Evolutionary conservation across 1,139 yeast genomes (phyloP).

Genomic region (Hyphopichia fennica): DNA sequence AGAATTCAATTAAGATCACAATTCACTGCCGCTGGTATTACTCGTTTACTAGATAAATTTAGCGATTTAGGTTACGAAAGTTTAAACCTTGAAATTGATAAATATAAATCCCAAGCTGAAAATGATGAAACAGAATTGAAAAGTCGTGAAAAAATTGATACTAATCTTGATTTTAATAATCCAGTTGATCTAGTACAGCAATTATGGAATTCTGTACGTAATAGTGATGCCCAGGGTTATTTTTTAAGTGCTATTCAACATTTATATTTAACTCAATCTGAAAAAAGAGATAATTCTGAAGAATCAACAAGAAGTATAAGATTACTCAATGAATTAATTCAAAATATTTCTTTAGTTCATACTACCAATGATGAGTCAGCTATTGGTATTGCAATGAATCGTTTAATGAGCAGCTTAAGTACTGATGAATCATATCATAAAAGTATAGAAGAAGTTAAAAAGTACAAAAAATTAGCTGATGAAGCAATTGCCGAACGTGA

Average conservation of each 20-base stretch:
- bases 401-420: constrained; percentile 72
- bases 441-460: constrained; percentile 73
- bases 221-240: constrained; percentile 71
- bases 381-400: constrained; percentile 79
- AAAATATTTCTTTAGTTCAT: constrained; percentile 71
- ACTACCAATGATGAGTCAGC: constrained; percentile 71
- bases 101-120: constrained; percentile 65
- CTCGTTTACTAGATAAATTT: constrained; percentile 61
- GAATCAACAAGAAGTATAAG: constrained; percentile 68
- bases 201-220: constrained; percentile 69
- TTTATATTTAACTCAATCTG: constrained; percentile 70
- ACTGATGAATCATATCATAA: constrained; percentile 89
- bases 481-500: constrained; percentile 87
- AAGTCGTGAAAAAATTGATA: constrained; percentile 59
- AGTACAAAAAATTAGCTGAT: constrained; percentile 64
- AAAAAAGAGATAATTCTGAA: constrained; percentile 47
- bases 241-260: constrained; percentile 83
- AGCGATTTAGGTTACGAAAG: constrained; percentile 61
- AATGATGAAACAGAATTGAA: constrained; percentile 69
- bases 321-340: constrained; percentile 78
- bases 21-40: constrained; percentile 74
- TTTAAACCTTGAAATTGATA: constrained; percentile 64
- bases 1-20: constrained; percentile 78
- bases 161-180: constrained; percentile 64
- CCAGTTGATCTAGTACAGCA: constrained; percentile 71